Evolutionary conservation across 495 filamentous ascomycete genomes (phyloP), one percentile per base, ranked within the genome.

Genomic region (Aspergillus hancockii): DNA sequence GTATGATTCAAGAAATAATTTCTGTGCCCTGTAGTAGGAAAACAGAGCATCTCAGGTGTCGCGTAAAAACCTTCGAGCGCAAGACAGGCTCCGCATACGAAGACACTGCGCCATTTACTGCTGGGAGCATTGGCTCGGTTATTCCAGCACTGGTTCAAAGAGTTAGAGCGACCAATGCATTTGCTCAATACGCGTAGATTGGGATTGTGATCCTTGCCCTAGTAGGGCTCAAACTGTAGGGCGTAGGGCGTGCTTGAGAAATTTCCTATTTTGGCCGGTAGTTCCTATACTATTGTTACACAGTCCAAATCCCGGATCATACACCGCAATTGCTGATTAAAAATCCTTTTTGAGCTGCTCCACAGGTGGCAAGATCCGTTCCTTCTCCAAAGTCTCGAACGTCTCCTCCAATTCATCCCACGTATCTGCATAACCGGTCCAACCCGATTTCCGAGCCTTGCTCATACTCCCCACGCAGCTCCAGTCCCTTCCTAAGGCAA

Each of bases 401-500:
- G 74, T 76, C 52, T 75, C 71, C 32, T 71, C 65, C 12, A 84
- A 71, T 43, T 74, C 67, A 30, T 80, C 80, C 81, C 81, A 86
- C 9, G 79, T 79, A 67, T 84, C 83, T 49, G 51, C 61, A 51
- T 69, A 74, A 18, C 67, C 72, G 5, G 66, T 68, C 69, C 67
- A 73, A 6, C 72, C 72, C 22, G 70, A 49, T 68, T 76, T 79
- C 60, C 82, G 75, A 13, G 84, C 83, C 66, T 86, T 86, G 56
- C 77, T 82, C 81, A 86, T 84, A 55, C 71, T 81, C 28, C 74
- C 62, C 21, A 86, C 73, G 40, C 80, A 61, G 16, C 62, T 59
- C 56, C 62, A 86, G 43, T 78, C 72, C 50, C 83, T 65, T 3
- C 81, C 82, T 25, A 87, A 63, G 7, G 79, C 67, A 53, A 83